Evolutionary conservation across 2,329 filamentous ascomycete genomes (phyloP).

Genomic region (Penicillium sp.): DNA sequence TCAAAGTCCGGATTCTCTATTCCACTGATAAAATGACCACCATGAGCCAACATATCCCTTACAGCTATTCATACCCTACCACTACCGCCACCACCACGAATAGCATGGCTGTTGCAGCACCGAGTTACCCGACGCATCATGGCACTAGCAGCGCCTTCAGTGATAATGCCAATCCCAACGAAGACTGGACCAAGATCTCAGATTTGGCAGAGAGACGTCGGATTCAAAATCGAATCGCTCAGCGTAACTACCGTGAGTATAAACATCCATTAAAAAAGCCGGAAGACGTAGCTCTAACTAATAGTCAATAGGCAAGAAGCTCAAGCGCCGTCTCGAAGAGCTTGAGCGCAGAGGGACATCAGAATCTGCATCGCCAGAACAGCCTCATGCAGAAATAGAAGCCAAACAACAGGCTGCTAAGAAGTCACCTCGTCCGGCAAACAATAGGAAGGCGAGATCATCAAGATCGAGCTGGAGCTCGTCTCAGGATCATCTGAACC

Average conservation of each 20-base stretch:
- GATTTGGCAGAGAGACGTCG: slow-evolving; percentile 89
- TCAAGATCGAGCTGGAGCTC: slow-evolving; percentile 22
- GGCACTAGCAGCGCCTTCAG: slow-evolving; percentile 93
- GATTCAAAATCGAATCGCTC: slow-evolving; percentile 96
- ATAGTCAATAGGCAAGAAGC: slow-evolving; percentile 55
- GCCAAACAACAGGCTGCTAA: slow-evolving; percentile 20
- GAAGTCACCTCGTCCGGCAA: slow-evolving; percentile 18
- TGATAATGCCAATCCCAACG: slow-evolving; percentile 88
- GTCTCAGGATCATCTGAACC: slow-evolving; percentile 20
- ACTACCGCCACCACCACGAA: background rate
- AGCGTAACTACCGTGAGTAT: slow-evolving; percentile 85
- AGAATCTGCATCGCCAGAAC: slow-evolving; percentile 59
- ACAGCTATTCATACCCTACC: slow-evolving; percentile 4
- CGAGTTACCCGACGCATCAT: slow-evolving; percentile 61
- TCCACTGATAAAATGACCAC: background rate
- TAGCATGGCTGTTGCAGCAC: slow-evolving; percentile 25
- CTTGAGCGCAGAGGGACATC: slow-evolving; percentile 59
- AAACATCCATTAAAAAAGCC: background rate
- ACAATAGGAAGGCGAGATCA: slow-evolving; percentile 44
- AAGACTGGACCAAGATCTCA: slow-evolving; percentile 99
- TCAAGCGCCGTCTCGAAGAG: slow-evolving; percentile 64
- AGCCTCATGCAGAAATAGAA: slow-evolving; percentile 52
- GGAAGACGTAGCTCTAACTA: background rate
- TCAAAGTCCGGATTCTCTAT: background rate
- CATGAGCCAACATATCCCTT: slow-evolving; percentile 7